A percentile compares a stretch with the other conserved stretches of the same genome.
These are phyloP conservation scores for Claviceps capensis DNA, from an alignment of 2,329 filamentous ascomycete species.

Conservation along the genomic window DNA sequence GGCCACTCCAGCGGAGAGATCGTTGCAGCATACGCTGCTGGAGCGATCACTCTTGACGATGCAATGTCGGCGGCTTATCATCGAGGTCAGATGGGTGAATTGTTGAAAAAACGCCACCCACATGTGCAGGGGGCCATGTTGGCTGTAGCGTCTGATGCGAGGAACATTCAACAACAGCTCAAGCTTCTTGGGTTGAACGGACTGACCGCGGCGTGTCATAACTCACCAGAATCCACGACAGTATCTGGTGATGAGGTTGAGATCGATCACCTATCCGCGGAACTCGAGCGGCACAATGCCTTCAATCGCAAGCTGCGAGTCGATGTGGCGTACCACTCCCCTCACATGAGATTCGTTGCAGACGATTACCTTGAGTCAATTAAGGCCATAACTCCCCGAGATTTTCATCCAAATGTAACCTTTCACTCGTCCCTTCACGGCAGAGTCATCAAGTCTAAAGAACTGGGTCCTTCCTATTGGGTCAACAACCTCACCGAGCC, in stretches of 20 bases:
- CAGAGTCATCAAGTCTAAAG: conserved; percentile 17
- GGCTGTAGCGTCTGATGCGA: conserved; percentile 34
- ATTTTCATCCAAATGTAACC: conserved; percentile 17
- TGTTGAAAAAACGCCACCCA: background rate
- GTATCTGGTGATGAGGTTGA: conserved; percentile 33
- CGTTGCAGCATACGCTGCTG: conserved; percentile 20
- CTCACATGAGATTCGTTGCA: conserved; percentile 37
- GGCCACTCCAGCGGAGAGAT: conserved; percentile 22
- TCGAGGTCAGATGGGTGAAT: conserved; percentile 20
- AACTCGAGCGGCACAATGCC: conserved; percentile 25
- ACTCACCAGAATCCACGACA: conserved; percentile 37
- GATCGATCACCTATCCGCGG: conserved; percentile 25
- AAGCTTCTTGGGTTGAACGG: conserved; percentile 11
- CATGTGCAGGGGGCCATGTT: conserved; percentile 36
- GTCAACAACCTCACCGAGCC: conserved; percentile 29
- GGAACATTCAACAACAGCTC: conserved; percentile 27
- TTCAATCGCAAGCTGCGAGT: conserved; percentile 36
- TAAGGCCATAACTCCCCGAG: conserved; percentile 3
- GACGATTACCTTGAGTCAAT: conserved; percentile 30
- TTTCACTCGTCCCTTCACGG: conserved; percentile 35
- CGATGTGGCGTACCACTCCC: conserved; percentile 39
- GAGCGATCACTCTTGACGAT: conserved; percentile 25
- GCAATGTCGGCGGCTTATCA: conserved; percentile 37
- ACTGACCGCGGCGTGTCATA: conserved; percentile 29
- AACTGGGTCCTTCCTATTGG: conserved; percentile 30